phyloP scores from a whole-genome alignment of 192 early-diverging fungal species.

The Rhizoclosmatium globosum region DNA sequence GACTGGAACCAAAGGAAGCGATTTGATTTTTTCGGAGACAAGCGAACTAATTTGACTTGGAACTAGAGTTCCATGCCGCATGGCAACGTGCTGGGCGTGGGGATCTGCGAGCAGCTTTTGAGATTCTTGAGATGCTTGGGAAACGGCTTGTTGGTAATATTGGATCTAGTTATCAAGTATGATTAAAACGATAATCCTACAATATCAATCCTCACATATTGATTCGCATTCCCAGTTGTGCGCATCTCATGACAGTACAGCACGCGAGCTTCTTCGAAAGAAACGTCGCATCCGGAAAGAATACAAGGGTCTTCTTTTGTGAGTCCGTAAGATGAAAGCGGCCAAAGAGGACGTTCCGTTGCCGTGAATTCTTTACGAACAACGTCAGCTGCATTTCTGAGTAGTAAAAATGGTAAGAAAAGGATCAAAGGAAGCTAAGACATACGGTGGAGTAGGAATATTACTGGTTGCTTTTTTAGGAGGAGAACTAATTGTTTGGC shows the following conservation, averaged over 20 bases:
- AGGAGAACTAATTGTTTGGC: not conserved
- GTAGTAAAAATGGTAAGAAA: not conserved
- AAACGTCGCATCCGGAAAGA: conserved; percentile 20
- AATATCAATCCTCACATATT: not conserved
- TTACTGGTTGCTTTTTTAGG: not conserved
- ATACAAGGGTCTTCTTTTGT: conserved; percentile 28
- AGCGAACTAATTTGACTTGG: not conserved
- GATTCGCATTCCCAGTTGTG: not conserved
- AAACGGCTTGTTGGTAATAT: not conserved
- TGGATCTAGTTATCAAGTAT: conserved; percentile 5
- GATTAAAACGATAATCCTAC: not conserved
- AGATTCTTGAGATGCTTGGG: not conserved
- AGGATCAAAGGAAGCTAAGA: not conserved
- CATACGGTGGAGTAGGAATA: not conserved
- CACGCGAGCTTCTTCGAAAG: conserved; percentile 16
- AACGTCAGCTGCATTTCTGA: conserved; percentile 8
- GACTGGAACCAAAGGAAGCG: not conserved
- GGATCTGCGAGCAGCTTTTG: not conserved
- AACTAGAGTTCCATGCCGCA: not conserved
- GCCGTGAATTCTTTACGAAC: conserved; percentile 17
- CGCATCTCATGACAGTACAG: conserved; percentile 1
- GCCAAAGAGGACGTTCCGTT: conserved; percentile 20
- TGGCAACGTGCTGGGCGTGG: not conserved
- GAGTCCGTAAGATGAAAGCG: conserved; percentile 11
- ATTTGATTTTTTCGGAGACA: conserved; percentile 8